Evolutionary conservation across 352 stramenopile genomes (phyloP), one percentile per base, ranked within the genome.

Genomic region (Pythium monospermum): DNA sequence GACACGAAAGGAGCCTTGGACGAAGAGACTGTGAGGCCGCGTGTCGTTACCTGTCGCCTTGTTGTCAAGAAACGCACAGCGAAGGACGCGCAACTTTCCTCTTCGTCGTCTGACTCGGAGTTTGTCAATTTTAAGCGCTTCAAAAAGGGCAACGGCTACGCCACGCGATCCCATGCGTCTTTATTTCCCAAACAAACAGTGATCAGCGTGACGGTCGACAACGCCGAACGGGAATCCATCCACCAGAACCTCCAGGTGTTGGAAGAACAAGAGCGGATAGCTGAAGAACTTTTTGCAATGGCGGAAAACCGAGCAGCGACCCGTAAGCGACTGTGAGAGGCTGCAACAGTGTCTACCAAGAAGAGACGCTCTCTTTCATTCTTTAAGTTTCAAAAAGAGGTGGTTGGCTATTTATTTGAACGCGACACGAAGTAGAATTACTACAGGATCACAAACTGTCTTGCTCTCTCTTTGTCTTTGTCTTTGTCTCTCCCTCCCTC

Each of bases 281-380:
- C 84, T 1, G 82, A 94, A 40, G 80, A 90, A 30, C 57, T 94
- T 16, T 93, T 94, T 61, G 75, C 77, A 10, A 83, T 91, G 71
- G 73, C 71, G 8, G 82, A 92, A 66, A 77, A 83, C 46, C 67
- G 75, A 56, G 66, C 56, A 19, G 55, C 47, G 28, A 68, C 74
- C 30, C 57, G 72, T 18, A 35, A 8, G 30, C n/a, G n/a, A n/a
- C n/a, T n/a, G n/a, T n/a, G n/a, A n/a, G n/a, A n/a, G n/a, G n/a
- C n/a, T n/a, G n/a, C n/a, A n/a, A n/a, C n/a, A n/a, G n/a, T n/a
- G n/a, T n/a, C n/a, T n/a, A n/a, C n/a, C n/a, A n/a, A n/a, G n/a
- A n/a, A n/a, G n/a, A n/a, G n/a, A n/a, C n/a, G n/a, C n/a, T n/a
- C n/a, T n/a, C n/a, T n/a, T n/a, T n/a, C n/a, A n/a, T n/a, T n/a